Evolutionary conservation across 2,329 filamentous ascomycete species (phyloP).

Genomic region (Diaporthe aspalathi): DNA sequence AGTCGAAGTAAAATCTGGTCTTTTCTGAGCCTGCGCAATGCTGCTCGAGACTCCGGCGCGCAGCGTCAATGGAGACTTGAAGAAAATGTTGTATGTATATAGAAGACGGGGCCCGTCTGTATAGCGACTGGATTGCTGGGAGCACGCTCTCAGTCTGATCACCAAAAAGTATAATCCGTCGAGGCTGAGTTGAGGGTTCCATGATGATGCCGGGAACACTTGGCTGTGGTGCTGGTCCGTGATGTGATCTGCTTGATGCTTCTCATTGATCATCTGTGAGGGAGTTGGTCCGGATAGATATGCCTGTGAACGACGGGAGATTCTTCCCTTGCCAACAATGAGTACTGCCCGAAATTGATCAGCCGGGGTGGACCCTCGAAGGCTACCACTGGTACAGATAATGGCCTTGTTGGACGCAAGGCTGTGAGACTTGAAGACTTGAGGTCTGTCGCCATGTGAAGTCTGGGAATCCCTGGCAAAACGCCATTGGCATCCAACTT

Average conservation of each 20-base stretch:
- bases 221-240: neutral
- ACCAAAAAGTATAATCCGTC: neutral
- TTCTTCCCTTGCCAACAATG: neutral
- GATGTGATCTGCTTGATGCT: neutral
- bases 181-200: neutral
- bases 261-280: neutral
- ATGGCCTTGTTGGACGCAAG: constrained; percentile 1
- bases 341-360: neutral
- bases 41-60: neutral
- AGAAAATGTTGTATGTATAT: constrained; percentile 15
- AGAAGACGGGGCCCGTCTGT: constrained; percentile 11
- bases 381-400: neutral
- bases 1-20: neutral
- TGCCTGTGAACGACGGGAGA: neutral
- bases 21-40: neutral
- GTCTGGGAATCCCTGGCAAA: neutral
- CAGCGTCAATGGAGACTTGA: neutral
- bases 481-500: neutral
- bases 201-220: constrained; percentile 8
- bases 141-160: constrained; percentile 25
- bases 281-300: constrained; percentile 4
- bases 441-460: neutral
- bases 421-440: constrained; percentile 21
- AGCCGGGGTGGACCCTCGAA: neutral
- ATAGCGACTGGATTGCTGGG: neutral